Evolutionary conservation across 176 grass and related monocot genomes (phyloP), one percentile per base, ranked within the genome.

Genomic region (Oryza meridionalis): DNA sequence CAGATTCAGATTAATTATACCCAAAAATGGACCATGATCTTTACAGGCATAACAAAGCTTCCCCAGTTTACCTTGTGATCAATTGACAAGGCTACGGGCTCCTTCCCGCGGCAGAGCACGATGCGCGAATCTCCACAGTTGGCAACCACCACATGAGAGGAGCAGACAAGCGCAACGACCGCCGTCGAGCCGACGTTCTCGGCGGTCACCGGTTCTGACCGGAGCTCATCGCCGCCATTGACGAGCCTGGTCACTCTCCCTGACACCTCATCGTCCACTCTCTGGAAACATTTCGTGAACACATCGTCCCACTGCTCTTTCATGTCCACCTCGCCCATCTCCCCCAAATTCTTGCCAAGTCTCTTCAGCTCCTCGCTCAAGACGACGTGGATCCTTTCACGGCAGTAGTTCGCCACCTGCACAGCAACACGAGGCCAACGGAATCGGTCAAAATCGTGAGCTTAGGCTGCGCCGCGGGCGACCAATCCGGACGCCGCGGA

Each of bases 131-230:
- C 90, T 0, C 93, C 93, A 3, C 93, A 95, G 71, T 92, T 95
- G 59, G 90, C 88, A 1, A 92, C 86, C 24, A 92, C 79, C 0
- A 92, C 22, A 69, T 95, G 93, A 4, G 93, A 95, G 7, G 93
- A 88, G 69, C 90, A 90, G 21, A 95, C 75, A 38, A 95, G 43
- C 0, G 77, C 88, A 67, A 84, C 85, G 1, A 92, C 78, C 9
- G 88, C 93, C 5, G 93, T 95, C 0, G 93, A 92, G 26, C 93
- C 93, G 3, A 95, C 90, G 65, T 84, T 92, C 82, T 95, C 88
- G 0, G 90, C 82, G 3, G 82, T 71, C 62, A 92, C 46, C 3
- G 84, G 76, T 3, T 86, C 82, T 5, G 21, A 63, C 33, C 27
- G 63, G n/a, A 47, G 17, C 65, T 85, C 85, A 0, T 62, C 66